Percentiles rank a stretch among this genome's conserved stretches.
These are phyloP conservation scores for Venturia effusa DNA, from an alignment of 2,329 filamentous ascomycete genomes.

Conservation along the genomic window DNA sequence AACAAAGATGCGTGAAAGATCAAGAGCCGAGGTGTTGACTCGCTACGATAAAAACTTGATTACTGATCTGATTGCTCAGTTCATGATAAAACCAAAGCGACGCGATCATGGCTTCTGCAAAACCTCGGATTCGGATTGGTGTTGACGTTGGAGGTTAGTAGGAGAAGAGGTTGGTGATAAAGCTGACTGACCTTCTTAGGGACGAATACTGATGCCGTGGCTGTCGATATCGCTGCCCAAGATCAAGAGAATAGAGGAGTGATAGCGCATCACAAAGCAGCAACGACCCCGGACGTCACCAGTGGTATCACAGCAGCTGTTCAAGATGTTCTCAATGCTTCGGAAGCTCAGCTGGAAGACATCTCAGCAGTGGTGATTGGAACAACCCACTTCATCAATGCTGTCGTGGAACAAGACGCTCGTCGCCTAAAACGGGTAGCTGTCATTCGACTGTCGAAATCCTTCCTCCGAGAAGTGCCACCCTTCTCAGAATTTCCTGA, in stretches of 20 bases:
- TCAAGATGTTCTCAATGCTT: conserved; percentile 23
- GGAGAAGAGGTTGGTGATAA: background rate
- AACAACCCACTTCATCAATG: conserved; percentile 43
- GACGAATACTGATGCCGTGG: conserved; percentile 25
- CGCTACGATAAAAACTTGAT: background rate
- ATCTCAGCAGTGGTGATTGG: conserved; percentile 39
- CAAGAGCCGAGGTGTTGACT: background rate
- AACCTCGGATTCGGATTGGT: conserved; percentile 26
- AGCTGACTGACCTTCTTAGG: conserved; percentile 12
- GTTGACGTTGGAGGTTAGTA: conserved; percentile 32
- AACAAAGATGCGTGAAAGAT: background rate
- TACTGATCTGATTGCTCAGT: background rate
- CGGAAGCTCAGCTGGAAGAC: conserved; percentile 20
- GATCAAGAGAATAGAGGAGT: conserved; percentile 18
- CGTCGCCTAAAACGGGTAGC: conserved; percentile 41
- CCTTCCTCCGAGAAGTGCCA: conserved; percentile 38
- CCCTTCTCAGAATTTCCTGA: conserved; percentile 40
- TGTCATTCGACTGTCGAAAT: conserved; percentile 38
- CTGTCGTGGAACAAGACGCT: conserved; percentile 39
- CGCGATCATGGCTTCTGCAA: background rate
- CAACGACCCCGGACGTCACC: conserved; percentile 26
- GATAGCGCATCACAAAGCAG: conserved; percentile 25
- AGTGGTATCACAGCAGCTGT: conserved; percentile 26
- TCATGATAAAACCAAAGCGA: background rate
- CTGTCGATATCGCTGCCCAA: conserved; percentile 20